Evolutionary conservation across 495 filamentous ascomycete genomes (phyloP).

Genomic region (Collariella sp.): DNA sequence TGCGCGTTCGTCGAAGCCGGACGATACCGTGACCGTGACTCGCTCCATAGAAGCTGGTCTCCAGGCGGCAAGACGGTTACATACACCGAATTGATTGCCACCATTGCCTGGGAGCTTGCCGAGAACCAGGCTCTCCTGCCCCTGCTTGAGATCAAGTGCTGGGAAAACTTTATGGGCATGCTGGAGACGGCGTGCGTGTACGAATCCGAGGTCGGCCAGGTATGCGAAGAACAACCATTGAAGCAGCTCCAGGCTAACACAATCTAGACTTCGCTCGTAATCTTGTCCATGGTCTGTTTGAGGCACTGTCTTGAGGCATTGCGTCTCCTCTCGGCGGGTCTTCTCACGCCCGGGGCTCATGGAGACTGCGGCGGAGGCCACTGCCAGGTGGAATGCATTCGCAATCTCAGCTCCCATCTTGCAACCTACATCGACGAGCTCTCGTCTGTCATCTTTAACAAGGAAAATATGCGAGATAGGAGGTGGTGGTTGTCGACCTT

Average conservation of each 20-base stretch:
- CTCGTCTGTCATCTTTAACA: constrained; percentile 32
- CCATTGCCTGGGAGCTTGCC: constrained; percentile 34
- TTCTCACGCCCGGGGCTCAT: constrained; percentile 15
- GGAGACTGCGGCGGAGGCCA: constrained; percentile 17
- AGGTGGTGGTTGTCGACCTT: constrained; percentile 32
- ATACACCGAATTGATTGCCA: constrained; percentile 28
- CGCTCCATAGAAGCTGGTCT: constrained; percentile 13
- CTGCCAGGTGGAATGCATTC: constrained; percentile 28
- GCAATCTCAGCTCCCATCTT: constrained; percentile 16
- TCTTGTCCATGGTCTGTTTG: constrained; percentile 27
- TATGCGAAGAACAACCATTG: constrained; percentile 3
- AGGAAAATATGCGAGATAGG: constrained; percentile 30
- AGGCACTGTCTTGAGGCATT: constrained; percentile 25
- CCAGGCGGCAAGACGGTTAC: constrained; percentile 16
- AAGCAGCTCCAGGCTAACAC: not conserved
- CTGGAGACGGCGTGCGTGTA: constrained; percentile 27
- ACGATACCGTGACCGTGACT: constrained; percentile 22
- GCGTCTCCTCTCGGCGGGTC: constrained; percentile 18
- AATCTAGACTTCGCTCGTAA: constrained; percentile 25
- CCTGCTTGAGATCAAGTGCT: constrained; percentile 22
- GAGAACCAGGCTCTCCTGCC: constrained; percentile 17
- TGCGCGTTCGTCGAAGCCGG: constrained; percentile 20
- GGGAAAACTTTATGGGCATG: constrained; percentile 27
- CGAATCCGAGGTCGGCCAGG: constrained; percentile 26
- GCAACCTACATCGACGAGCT: constrained; percentile 24